Conservation (phyloP, 305 asterid species). For the Nicotiana rustica region DNA sequence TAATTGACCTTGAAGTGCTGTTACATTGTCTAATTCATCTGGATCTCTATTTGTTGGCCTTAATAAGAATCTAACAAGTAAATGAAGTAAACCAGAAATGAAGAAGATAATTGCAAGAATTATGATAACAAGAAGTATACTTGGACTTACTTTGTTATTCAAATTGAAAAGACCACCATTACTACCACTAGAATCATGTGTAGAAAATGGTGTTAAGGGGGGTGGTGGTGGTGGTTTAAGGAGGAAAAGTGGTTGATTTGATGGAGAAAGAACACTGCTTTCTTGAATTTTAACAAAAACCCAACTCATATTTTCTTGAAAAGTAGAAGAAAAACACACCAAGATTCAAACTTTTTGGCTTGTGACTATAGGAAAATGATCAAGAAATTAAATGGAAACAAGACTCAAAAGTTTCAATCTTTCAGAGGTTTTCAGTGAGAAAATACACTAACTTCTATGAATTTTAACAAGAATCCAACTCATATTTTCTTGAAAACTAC, state of each 20-base stretch:
- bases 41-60: slow-evolving; percentile 67
- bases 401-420: neutral
- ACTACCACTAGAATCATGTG: slow-evolving; percentile 36
- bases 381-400: slow-evolving; percentile 4
- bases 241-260: slow-evolving; percentile 53
- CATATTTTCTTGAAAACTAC: neutral
- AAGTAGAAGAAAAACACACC: slow-evolving; percentile 30
- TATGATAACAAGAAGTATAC: slow-evolving; percentile 68
- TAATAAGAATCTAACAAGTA: slow-evolving; percentile 67
- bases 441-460: too few relatives aligned
- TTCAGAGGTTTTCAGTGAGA: neutral
- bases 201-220: slow-evolving; percentile 41
- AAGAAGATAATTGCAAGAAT: slow-evolving; percentile 84
- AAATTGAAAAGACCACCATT: slow-evolving; percentile 55
- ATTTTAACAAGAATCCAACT: too few relatives aligned
- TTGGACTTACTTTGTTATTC: slow-evolving; percentile 76
- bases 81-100: slow-evolving; percentile 80
- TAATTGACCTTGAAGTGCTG: slow-evolving; percentile 87
- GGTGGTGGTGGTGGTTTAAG: slow-evolving; percentile 50
- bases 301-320: slow-evolving; percentile 43
- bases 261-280: slow-evolving; percentile 51
- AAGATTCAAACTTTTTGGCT: slow-evolving; percentile 36
- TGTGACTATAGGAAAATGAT: slow-evolving; percentile 32
- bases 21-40: slow-evolving; percentile 67
- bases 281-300: slow-evolving; percentile 50